Percentiles rank a stretch among this genome's conserved stretches.
Evolutionary conservation across 768 basidiomycete species (phyloP).

Genomic region (Mycena galericulata): DNA sequence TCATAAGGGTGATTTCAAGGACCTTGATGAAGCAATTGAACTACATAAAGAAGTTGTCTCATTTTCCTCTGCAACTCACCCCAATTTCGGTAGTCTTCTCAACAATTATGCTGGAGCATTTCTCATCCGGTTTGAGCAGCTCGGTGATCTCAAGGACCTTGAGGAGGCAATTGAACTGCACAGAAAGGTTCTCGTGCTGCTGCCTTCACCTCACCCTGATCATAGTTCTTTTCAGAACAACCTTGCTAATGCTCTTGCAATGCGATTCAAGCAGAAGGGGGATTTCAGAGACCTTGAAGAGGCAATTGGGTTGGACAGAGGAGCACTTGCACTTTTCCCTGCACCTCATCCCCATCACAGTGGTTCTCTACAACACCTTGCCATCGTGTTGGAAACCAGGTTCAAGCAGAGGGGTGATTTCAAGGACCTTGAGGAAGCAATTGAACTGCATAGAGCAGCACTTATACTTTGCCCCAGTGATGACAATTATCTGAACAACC

Average conservation of each 20-base stretch:
- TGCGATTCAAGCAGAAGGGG: not conserved
- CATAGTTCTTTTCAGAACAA: not conserved
- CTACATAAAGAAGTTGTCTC: constrained; percentile 24
- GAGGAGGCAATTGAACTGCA: constrained; percentile 8
- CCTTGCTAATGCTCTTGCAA: not conserved
- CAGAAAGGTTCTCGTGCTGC: not conserved
- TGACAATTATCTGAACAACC: constrained; percentile 21
- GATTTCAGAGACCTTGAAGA: not conserved
- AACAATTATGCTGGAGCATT: constrained; percentile 34
- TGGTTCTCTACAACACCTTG: too few species aligned
- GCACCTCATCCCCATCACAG: too few species aligned
- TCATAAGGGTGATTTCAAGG: constrained; percentile 31
- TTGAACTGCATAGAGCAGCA: constrained; percentile 22
- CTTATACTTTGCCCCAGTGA: constrained; percentile 17
- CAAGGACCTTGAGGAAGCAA: constrained; percentile 36
- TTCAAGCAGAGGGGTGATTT: constrained; percentile 35
- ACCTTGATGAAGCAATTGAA: constrained; percentile 32
- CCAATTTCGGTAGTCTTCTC: not conserved
- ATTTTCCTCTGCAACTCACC: constrained; percentile 27
- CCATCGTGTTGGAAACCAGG: too few species aligned
- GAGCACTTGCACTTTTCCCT: too few species aligned
- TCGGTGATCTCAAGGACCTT: not conserved
- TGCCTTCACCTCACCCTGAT: not conserved
- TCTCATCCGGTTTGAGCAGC: not conserved
- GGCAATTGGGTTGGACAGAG: not conserved